These are phyloP conservation scores for Arachis stenosperma DNA, from an alignment of 306 rosid species.

Conservation along the genomic window DNA sequence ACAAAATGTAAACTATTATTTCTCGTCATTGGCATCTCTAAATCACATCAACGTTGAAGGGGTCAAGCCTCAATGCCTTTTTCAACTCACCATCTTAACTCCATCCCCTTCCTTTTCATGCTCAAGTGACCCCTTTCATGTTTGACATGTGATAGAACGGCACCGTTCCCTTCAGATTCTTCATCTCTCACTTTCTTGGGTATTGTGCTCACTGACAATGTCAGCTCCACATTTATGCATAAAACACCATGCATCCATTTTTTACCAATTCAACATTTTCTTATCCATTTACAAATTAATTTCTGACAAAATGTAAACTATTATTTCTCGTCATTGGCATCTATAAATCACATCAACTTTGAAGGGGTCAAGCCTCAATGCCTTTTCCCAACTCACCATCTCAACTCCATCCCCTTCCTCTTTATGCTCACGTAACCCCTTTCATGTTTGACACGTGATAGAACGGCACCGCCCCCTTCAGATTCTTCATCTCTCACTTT, in stretches of 20 bases:
- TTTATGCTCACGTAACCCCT: not conserved
- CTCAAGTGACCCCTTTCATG: not conserved
- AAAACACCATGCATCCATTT: too few relatives aligned
- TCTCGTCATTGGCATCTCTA: slow-evolving; percentile 42
- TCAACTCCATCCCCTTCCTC: slow-evolving; percentile 15
- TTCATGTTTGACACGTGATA: slow-evolving; percentile 54
- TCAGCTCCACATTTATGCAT: too few relatives aligned
- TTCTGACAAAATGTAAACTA: not conserved
- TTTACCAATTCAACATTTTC: slow-evolving; percentile 29
- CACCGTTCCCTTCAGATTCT: slow-evolving; percentile 32
- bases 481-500: slow-evolving; percentile 32
- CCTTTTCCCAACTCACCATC: slow-evolving; percentile 48
- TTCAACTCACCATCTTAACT: slow-evolving; percentile 48
- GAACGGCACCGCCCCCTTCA: slow-evolving; percentile 44
- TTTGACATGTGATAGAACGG: slow-evolving; percentile 60
- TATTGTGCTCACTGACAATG: too few relatives aligned
- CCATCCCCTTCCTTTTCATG: not conserved
- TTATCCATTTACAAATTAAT: too few relatives aligned
- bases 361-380: slow-evolving; percentile 59
- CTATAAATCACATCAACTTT: slow-evolving; percentile 68
- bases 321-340: slow-evolving; percentile 40
- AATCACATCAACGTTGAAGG: slow-evolving; percentile 69
- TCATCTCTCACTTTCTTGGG: slow-evolving; percentile 43
- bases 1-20: slow-evolving; percentile 32
- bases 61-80: slow-evolving; percentile 53